Conservation (phyloP, 306 rosid species). For the Pyrus pyrifolia region DNA sequence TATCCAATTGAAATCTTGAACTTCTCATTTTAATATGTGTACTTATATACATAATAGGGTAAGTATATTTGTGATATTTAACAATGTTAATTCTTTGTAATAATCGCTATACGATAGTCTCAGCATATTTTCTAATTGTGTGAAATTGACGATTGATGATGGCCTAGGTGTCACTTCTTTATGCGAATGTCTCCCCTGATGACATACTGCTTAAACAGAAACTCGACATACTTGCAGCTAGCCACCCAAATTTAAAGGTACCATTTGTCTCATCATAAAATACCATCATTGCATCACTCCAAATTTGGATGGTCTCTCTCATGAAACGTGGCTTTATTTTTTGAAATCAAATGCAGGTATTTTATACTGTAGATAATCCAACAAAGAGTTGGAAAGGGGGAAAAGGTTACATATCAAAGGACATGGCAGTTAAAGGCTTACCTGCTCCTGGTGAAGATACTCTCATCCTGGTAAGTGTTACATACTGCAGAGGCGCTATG, state of each 20-base stretch:
- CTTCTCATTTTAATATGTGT: neutral
- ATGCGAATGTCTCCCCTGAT: slow-evolving; percentile 82
- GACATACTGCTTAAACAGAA: slow-evolving; percentile 93
- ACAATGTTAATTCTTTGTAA: neutral
- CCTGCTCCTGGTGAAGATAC: slow-evolving; percentile 73
- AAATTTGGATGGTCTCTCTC: neutral
- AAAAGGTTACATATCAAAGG: slow-evolving; percentile 74
- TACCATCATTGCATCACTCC: neutral
- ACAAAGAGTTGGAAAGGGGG: slow-evolving; percentile 91
- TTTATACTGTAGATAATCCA: slow-evolving; percentile 80
- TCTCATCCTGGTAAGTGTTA: slow-evolving; percentile 72
- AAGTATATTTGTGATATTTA: neutral
- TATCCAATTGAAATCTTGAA: neutral
- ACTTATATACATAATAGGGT: neutral
- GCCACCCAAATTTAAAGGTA: slow-evolving; percentile 93
- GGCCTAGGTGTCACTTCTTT: slow-evolving; percentile 73
- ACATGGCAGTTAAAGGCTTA: slow-evolving; percentile 77
- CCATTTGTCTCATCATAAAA: slow-evolving; percentile 1
- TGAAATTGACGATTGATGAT: slow-evolving; percentile 24
- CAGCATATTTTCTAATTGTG: neutral
- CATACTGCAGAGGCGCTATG: neutral
- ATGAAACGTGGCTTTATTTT: neutral
- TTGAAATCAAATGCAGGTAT: slow-evolving; percentile 39
- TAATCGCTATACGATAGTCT: neutral
- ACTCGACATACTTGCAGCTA: slow-evolving; percentile 70